phyloP scores from a whole-genome alignment of 129 eudicot species.

The Flaveria robusta region DNA sequence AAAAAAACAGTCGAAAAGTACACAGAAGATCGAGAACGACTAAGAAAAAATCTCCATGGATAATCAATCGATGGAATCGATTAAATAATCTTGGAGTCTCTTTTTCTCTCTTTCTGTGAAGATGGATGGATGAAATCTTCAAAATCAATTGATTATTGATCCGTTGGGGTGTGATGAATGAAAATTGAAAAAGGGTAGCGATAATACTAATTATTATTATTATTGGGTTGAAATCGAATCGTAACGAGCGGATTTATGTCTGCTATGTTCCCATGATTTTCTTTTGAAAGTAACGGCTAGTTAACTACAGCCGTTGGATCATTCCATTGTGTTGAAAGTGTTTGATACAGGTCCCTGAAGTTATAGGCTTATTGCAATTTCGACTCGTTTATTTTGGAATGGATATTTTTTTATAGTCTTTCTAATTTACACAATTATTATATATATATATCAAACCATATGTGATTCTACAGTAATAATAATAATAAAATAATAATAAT shows the following conservation, averaged over 20 bases:
- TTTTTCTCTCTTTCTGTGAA: neutral
- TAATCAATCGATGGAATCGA: conserved; percentile 8
- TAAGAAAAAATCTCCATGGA: conserved; percentile 38
- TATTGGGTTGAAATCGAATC: conserved; percentile 30
- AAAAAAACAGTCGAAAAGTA: conserved; percentile 9
- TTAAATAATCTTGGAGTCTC: too few species aligned
- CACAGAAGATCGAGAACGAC: conserved; percentile 39
- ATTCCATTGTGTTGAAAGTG: conserved; percentile 17
- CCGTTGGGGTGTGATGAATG: conserved; percentile 21
- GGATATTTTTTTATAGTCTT: too few species aligned
- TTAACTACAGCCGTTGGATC: conserved; percentile 59
- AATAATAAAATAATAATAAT: too few species aligned
- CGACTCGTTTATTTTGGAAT: too few species aligned
- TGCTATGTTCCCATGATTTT: conserved; percentile 21
- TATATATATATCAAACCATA: too few species aligned
- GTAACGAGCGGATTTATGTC: conserved; percentile 73
- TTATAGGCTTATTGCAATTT: neutral
- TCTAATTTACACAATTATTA: too few species aligned
- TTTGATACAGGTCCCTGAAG: conserved; percentile 23
- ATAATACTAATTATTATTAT: conserved; percentile 5
- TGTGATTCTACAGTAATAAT: too few species aligned
- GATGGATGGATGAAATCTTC: conserved; percentile 4
- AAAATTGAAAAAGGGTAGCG: neutral
- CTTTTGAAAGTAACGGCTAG: conserved; percentile 83
- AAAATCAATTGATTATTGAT: conserved; percentile 12